phyloP scores from a whole-genome alignment of 116 monocot species.

The Zostera marina region DNA sequence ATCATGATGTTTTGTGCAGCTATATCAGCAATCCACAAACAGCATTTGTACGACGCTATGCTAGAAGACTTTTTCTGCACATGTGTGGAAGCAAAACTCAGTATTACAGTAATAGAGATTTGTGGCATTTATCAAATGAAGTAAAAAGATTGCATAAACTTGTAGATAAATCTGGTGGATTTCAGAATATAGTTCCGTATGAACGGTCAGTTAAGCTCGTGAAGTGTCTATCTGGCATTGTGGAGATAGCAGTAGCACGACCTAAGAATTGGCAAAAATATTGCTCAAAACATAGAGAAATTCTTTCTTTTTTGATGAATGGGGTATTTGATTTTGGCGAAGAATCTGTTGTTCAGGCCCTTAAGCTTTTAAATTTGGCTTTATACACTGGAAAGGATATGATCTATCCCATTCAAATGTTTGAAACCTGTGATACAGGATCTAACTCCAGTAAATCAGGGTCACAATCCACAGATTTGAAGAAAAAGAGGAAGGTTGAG shows the following conservation, averaged over 20 bases:
- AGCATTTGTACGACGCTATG: constrained; percentile 79
- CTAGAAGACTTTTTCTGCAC: constrained; percentile 91
- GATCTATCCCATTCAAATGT: constrained; percentile 25
- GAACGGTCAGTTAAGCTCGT: constrained; percentile 85
- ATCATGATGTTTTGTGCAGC: constrained; percentile 86
- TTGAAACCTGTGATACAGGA: constrained; percentile 36
- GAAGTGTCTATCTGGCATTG: constrained; percentile 67
- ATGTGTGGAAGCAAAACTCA: constrained; percentile 92
- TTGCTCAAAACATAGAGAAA: constrained; percentile 65
- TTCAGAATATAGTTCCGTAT: constrained; percentile 60
- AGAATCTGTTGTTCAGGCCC: constrained; percentile 71
- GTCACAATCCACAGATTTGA: constrained; percentile 41
- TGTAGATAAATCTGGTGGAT: constrained; percentile 66
- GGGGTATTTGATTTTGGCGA: constrained; percentile 69
- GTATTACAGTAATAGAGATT: constrained; percentile 89
- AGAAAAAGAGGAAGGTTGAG: constrained; percentile 86
- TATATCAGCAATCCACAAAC: constrained; percentile 91
- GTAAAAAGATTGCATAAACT: constrained; percentile 66
- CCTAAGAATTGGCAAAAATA: constrained; percentile 98
- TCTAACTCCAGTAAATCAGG: constrained; percentile 32
- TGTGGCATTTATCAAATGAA: constrained; percentile 92
- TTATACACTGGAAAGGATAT: constrained; percentile 76
- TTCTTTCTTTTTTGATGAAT: constrained; percentile 60
- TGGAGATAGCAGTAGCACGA: constrained; percentile 81
- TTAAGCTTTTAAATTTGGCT: constrained; percentile 87